Conservation (phyloP, 2,329 filamentous ascomycete genomes). For the Fusarium sp. region DNA sequence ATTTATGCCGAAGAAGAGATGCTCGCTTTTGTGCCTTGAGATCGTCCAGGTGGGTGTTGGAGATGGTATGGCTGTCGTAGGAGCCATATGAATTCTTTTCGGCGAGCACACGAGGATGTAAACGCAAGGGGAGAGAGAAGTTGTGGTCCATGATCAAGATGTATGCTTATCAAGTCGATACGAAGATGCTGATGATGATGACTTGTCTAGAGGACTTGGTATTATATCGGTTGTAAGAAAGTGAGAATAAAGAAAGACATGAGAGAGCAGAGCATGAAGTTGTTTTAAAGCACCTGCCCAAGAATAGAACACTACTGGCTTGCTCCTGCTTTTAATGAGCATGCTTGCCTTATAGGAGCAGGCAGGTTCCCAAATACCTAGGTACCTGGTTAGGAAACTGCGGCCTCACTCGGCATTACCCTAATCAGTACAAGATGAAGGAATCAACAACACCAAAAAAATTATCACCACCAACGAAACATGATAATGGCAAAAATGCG, state of each 20-base stretch:
- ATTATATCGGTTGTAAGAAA: constrained; percentile 1
- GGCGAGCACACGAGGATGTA: constrained; percentile 2
- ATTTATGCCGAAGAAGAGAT: constrained; percentile 4
- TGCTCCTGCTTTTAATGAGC: no score
- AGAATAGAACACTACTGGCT: no score
- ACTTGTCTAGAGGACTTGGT: not conserved
- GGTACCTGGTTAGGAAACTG: no score
- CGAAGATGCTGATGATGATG: constrained; percentile 9
- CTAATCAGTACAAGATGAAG: no score
- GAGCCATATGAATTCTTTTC: not conserved
- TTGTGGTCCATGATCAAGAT: constrained; percentile 34
- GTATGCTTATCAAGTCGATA: not conserved
- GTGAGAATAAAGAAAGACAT: not conserved
- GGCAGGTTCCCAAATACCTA: no score
- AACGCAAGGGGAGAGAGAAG: constrained; percentile 30
- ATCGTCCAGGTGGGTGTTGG: constrained; percentile 4
- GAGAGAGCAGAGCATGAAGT: not conserved
- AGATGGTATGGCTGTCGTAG: constrained; percentile 7
- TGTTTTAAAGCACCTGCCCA: no score
- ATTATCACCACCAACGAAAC: not conserved
- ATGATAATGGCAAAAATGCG: constrained; percentile 14
- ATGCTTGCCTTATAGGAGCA: no score
- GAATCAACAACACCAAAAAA: not conserved
- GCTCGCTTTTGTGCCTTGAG: constrained; percentile 14
- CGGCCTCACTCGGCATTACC: no score